Evolutionary conservation across 441 rosid genomes (phyloP).

Genomic region (Pelargonium fulgidum): DNA sequence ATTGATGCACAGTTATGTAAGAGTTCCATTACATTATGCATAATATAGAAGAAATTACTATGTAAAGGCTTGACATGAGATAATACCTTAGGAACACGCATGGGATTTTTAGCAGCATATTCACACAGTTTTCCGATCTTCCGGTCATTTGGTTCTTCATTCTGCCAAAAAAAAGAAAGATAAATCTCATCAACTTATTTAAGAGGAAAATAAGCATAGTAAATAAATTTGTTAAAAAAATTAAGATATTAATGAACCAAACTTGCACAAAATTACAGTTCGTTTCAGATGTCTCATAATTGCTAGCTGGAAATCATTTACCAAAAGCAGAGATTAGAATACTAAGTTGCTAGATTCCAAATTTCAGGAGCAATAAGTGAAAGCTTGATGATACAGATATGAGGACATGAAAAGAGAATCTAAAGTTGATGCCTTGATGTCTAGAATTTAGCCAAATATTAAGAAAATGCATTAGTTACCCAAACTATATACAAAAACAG

Average conservation of each 20-base stretch:
- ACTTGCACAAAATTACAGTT: background rate
- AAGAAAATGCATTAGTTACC: no score
- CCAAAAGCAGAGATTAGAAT: conserved; percentile 7
- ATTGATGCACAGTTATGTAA: background rate
- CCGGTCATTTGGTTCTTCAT: conserved; percentile 75
- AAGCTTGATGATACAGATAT: background rate
- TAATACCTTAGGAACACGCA: conserved; percentile 83
- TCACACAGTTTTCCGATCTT: conserved; percentile 91
- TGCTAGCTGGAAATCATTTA: background rate
- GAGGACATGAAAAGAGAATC: background rate
- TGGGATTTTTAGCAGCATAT: conserved; percentile 81
- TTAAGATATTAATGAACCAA: background rate
- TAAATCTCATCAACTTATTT: background rate
- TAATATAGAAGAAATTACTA: background rate
- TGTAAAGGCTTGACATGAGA: conserved; percentile 8
- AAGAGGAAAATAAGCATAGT: background rate
- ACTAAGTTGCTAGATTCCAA: conserved; percentile 5
- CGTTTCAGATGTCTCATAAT: background rate
- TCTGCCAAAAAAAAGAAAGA: conserved; percentile 38
- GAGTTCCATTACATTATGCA: background rate
- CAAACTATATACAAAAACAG: background rate
- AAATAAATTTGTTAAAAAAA: background rate
- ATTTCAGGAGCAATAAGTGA: background rate
- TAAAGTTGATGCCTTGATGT: background rate
- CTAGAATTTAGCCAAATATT: background rate